Base-by-base conservation (phyloP, 345 rosid genomes). In the Salix purpurea region DNA sequence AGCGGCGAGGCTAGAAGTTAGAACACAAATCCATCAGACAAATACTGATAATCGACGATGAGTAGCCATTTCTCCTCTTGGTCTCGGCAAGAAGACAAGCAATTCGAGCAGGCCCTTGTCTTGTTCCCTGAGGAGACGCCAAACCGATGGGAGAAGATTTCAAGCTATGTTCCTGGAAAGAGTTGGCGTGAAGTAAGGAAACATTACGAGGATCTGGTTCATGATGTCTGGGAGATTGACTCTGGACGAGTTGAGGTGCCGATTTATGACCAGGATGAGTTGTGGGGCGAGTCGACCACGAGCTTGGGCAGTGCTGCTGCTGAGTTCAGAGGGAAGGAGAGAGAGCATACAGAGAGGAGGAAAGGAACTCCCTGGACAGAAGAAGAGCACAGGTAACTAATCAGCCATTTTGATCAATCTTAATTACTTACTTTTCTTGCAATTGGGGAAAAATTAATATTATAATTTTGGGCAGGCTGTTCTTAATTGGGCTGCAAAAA, bases 71-170 rank as follows among this genome's bases (percentile, higher is more conserved):
- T 42, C 32, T 42, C 74, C 4, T 54, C 74, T 5, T 81, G 84
- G 80, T 58, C 71, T 40, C 52, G 80, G 32, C 19, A 32, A 11
- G 77, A 81, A 4, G 80, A 81, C 75, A 67, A 76, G 74, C 70
- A 24, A 37, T 81, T 81, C 74, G 84, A 81, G 80, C n/a, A 48
- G 18, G 84, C 84, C n/a, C 74, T 81, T 4, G 84, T 73, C 5
- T 5, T 73, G 42, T 76, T 72, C 24, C 71, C 74, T 0, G 80
- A 81, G 36, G 77, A 69, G 14, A 48, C 80, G 7, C 77, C 71
- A 2, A 46, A 46, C 61, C 62, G 80, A 34, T 81, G 84, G 84
- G 48, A 67, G 18, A 73, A 61, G 73, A 73, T 81, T 37, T 74
- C 80, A 21, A 36, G 21, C 12, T 64, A 66, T 14, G 58, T 80